Evolutionary conservation across 768 basidiomycete species (phyloP).

Genomic region (Pleurotus platypus): DNA sequence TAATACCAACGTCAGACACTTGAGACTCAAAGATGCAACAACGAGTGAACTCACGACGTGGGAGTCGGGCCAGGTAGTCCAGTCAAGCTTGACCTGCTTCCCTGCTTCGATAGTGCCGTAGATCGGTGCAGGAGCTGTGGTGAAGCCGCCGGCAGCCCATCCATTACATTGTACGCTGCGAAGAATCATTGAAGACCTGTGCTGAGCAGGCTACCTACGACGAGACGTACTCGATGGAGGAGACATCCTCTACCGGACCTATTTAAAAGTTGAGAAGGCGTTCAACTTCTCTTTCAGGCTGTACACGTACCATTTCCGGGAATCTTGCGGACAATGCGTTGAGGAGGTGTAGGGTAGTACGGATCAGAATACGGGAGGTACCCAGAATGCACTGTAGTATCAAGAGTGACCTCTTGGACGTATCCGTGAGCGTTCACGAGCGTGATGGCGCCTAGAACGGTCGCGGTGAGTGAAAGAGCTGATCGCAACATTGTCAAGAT

Average conservation of each 20-base stretch:
- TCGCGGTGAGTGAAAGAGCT: background rate
- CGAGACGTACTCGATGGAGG: slow-evolving; percentile 30
- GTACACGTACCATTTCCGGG: slow-evolving; percentile 32
- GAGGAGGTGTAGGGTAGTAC: slow-evolving; percentile 28
- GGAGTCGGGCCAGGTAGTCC: slow-evolving; percentile 35
- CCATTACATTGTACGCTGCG: slow-evolving; percentile 31
- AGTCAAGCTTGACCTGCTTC: slow-evolving; percentile 34
- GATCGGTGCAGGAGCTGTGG: slow-evolving; percentile 33
- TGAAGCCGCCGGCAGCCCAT: slow-evolving; percentile 19
- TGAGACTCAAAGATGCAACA: background rate
- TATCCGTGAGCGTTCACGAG: slow-evolving; percentile 30
- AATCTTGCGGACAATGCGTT: slow-evolving; percentile 39
- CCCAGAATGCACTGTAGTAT: slow-evolving; percentile 28
- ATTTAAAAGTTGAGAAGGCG: background rate
- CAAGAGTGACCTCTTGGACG: slow-evolving; percentile 32
- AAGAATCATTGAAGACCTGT: background rate
- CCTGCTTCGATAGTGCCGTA: slow-evolving; percentile 39
- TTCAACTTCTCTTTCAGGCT: background rate
- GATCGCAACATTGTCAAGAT: background rate
- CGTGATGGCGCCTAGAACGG: background rate
- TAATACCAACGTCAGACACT: slow-evolving; percentile 4
- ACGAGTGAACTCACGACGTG: slow-evolving; percentile 18
- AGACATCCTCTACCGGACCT: slow-evolving; percentile 35
- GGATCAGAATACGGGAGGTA: slow-evolving; percentile 34
- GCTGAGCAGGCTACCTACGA: background rate